Evolutionary conservation across 768 basidiomycete genomes (phyloP), one percentile per base, ranked within the genome.

Genomic region (Dentipellis sp.): DNA sequence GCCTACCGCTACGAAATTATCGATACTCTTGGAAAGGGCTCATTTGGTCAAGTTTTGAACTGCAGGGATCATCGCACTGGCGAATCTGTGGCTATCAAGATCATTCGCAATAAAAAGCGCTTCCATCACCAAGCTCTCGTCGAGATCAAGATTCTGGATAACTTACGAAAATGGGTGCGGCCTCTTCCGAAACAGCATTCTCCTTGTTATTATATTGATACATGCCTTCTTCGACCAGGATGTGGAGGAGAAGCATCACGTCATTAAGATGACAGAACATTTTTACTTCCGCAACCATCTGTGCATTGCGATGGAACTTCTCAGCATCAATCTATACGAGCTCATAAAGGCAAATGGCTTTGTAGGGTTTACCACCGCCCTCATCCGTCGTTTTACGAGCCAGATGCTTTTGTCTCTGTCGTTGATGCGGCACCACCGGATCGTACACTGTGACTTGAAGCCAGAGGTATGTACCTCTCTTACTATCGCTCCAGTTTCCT

Each of bases 291-390:
- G 97, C 59, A 88, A 86, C 58, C 97, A 99, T 70, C 78, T 99
- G 11, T 99, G 97, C 72, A 98, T 99, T 61, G 95, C 94, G 9
- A 98, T 93, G 81, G 97, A 99, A 69, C 75, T 98, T 40, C 78
- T 99, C 58, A 97, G 94, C 69, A 97, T 98, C 74, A 99, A 99
- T 71, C 76, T 99, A 48, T 99, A 98, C 72, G 97, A 99, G 72
- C 75, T 99, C 59, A 97, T 99, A 77, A 99, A 99, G 72, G 95
- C 95, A 12, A 98, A 99, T 69, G 92, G 91, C 58, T 98, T 98
- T 63, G 90, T 89, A 50, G 97, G 97, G n/a, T 99, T 99, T 72
- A 91, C 94, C 37, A 97, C 97, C 0, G 81, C 82, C 8, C 77
- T 99, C 54, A 97, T 99, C 61, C 87, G 97, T 23, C 85, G 97